phyloP scores from a whole-genome alignment of 495 filamentous ascomycete species.

The Penicillium bialowiezense region DNA sequence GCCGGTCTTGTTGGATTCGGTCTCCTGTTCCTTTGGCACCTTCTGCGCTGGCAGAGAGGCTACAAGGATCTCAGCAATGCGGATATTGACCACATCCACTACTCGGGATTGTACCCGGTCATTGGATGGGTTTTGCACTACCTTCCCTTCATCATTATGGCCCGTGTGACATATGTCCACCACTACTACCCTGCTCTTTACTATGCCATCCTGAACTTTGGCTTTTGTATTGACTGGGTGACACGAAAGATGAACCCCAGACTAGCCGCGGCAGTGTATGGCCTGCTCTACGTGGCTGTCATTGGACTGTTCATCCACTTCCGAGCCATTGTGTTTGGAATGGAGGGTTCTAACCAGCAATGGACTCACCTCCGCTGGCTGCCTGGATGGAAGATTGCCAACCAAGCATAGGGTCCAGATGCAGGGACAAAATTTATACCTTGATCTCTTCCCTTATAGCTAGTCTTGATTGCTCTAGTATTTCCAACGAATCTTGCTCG shows the following conservation, averaged over 20 bases:
- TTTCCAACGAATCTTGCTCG: background rate
- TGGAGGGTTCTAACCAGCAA: slow-evolving; percentile 78
- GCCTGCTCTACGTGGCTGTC: slow-evolving; percentile 64
- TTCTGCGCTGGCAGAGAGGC: slow-evolving; percentile 93
- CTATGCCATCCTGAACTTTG: slow-evolving; percentile 87
- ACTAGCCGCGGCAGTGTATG: slow-evolving; percentile 62
- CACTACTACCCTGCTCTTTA: slow-evolving; percentile 99
- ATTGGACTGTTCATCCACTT: slow-evolving; percentile 85
- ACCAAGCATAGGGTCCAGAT: slow-evolving; percentile 22
- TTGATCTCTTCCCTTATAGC: background rate
- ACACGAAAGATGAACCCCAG: slow-evolving; percentile 59
- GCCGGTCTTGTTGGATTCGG: slow-evolving; percentile 69
- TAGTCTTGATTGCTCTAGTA: background rate
- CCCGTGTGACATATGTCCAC: slow-evolving; percentile 96
- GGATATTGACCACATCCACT: slow-evolving; percentile 92
- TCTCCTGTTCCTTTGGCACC: slow-evolving; percentile 74
- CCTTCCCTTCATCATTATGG: slow-evolving; percentile 94
- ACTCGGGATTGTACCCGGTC: slow-evolving; percentile 85
- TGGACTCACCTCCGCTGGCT: slow-evolving; percentile 96
- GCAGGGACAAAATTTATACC: background rate
- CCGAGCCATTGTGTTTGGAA: slow-evolving; percentile 94
- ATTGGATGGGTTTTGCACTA: slow-evolving; percentile 97
- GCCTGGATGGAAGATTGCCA: slow-evolving; percentile 51
- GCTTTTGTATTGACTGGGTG: slow-evolving; percentile 86
- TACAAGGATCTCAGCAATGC: slow-evolving; percentile 75